Conservation (phyloP, 2,329 filamentous ascomycete genomes). For the Cladophialophora yegresii region DNA sequence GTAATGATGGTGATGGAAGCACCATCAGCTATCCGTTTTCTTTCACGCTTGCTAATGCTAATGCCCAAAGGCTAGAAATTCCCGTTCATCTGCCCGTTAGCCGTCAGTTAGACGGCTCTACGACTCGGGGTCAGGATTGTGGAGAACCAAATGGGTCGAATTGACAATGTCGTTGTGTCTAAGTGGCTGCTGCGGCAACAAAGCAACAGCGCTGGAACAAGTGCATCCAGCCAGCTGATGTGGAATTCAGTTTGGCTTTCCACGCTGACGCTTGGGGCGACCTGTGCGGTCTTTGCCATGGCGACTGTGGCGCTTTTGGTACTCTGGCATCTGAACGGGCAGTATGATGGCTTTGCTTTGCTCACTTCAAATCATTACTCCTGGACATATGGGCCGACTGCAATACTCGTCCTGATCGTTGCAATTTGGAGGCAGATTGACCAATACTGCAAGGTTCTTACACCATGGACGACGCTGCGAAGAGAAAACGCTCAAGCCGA, state of each 20-base stretch:
- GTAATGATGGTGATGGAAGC: too few species aligned
- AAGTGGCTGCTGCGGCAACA: too few species aligned
- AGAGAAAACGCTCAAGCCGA: constrained; percentile 22
- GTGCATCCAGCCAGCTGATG: too few species aligned
- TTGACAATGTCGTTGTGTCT: too few species aligned
- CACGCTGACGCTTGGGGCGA: not conserved
- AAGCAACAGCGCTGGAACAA: not conserved
- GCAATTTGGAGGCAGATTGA: constrained; percentile 42
- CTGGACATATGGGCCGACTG: constrained; percentile 35
- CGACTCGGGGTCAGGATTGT: too few species aligned
- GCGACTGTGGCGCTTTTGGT: not conserved
- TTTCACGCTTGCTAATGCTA: too few species aligned
- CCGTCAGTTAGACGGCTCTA: too few species aligned
- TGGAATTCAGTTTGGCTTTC: constrained; percentile 16
- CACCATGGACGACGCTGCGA: constrained; percentile 39
- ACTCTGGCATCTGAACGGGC: not conserved
- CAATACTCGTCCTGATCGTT: constrained; percentile 38
- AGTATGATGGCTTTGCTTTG: constrained; percentile 22
- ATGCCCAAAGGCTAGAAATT: too few species aligned
- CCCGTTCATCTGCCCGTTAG: too few species aligned
- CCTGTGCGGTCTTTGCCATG: not conserved
- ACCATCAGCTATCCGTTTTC: too few species aligned
- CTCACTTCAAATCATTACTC: constrained; percentile 31
- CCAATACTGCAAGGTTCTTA: constrained; percentile 37
- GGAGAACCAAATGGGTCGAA: too few species aligned